Percentiles rank a stretch among this genome's conserved stretches.
phyloP scores from a whole-genome alignment of 257 asterid genomes.

The Primulina tabacum region DNA sequence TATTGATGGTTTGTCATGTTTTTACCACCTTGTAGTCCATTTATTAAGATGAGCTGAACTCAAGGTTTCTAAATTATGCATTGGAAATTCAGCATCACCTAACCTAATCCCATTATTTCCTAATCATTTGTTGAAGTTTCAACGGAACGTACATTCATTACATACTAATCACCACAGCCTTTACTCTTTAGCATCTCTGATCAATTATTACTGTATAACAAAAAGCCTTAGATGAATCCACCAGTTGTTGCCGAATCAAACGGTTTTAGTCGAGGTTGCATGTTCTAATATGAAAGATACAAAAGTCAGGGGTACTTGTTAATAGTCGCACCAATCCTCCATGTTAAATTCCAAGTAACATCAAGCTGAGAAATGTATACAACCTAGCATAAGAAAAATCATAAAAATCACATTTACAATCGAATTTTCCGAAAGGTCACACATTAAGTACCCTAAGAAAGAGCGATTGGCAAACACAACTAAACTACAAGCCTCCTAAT shows the following conservation, averaged over 20 bases:
- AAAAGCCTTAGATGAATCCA: not conserved
- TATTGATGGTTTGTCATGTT: too few relatives aligned
- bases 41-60: not conserved
- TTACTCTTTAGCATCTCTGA: not conserved
- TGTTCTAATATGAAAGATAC: not conserved
- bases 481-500: not conserved
- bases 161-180: not conserved
- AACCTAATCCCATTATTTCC: not conserved
- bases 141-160: not conserved
- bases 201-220: not conserved
- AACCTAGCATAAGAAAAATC: not conserved
- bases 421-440: not conserved
- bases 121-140: not conserved
- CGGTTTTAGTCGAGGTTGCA: not conserved
- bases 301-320: not conserved
- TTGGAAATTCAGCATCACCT: not conserved
- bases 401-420: not conserved
- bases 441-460: not conserved
- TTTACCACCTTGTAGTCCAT: not conserved
- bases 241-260: not conserved
- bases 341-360: not conserved
- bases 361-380: not conserved
- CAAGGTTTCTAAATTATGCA: not conserved
- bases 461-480: not conserved
- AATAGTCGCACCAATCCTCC: not conserved